Evolutionary conservation across 2,329 filamentous ascomycete species (phyloP).

Genomic region (Fusarium xylarioides): DNA sequence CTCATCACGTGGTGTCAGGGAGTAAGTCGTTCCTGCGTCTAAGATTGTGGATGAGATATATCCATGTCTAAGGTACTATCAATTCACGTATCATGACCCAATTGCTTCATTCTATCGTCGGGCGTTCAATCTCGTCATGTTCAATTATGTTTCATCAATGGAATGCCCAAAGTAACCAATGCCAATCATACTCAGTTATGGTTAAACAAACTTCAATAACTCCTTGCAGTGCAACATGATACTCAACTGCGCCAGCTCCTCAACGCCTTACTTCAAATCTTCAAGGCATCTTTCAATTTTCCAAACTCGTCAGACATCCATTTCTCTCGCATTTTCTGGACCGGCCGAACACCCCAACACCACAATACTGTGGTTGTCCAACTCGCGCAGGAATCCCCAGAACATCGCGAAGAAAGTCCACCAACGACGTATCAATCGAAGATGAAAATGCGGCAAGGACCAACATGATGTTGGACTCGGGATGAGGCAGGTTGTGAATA

Average conservation of each 20-base stretch:
- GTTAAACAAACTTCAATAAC: constrained; percentile 2
- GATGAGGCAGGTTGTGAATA: constrained; percentile 62
- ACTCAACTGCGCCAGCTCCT: background rate
- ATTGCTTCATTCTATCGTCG: background rate
- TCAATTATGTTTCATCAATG: constrained; percentile 6
- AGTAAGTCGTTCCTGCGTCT: background rate
- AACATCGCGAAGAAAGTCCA: constrained; percentile 57
- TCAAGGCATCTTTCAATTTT: background rate
- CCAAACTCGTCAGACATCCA: constrained; percentile 34
- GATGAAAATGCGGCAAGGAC: constrained; percentile 68
- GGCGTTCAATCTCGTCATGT: background rate
- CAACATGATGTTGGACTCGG: constrained; percentile 62
- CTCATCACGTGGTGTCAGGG: constrained; percentile 30
- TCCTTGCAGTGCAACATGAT: constrained; percentile 10
- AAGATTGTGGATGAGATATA: background rate
- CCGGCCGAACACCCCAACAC: constrained; percentile 37
- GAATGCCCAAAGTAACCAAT: constrained; percentile 1
- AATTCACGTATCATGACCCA: background rate
- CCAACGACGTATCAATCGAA: constrained; percentile 65
- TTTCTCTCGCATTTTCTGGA: constrained; percentile 37
- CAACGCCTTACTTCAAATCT: background rate
- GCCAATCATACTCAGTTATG: background rate
- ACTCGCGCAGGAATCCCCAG: constrained; percentile 39
- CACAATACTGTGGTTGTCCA: constrained; percentile 37
- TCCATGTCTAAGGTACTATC: background rate